Base-by-base conservation (phyloP, 805 yeast species). In the Lachancea dasiensis region DNA sequence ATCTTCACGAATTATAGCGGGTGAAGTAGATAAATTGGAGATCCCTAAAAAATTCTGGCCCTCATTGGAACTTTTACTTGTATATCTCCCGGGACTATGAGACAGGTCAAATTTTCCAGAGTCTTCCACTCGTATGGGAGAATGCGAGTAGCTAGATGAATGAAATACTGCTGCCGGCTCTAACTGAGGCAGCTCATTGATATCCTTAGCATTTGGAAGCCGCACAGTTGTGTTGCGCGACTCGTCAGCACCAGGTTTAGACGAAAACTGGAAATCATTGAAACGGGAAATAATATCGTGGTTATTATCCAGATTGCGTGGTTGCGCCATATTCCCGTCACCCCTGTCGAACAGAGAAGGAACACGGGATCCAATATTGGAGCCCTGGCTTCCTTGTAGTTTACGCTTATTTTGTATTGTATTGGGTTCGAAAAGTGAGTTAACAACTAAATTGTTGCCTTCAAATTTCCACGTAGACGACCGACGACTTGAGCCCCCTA, bases 381-480 rank as follows among this genome's bases (percentile, higher is more conserved):
- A n/a, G 18, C 19, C 14, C n/a, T n/a, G n/a, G n/a, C n/a, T n/a
- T n/a, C n/a, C n/a, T n/a, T n/a, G n/a, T n/a, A n/a, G n/a, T n/a
- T n/a, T n/a, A n/a, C n/a, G n/a, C n/a, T n/a, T n/a, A n/a, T n/a
- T n/a, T n/a, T n/a, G 35, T 19, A 22, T 9, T 10, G 29, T 15
- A 21, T 31, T 34, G 5, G 36, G 10, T 3, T 24, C 34, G 23
- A 42, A 42, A 15, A 42, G 28, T 14, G 45, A 42, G 11, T 38
- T 42, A 3, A 42, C 35, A 17, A 37, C 38, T 6, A 42, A 22
- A 27, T 25, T 31, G 24, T 38, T 40, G 2, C 40, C 45, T 14
- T 38, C 35, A 14, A 42, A n/a, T 23, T 38, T 39, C 45, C 45
- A 42, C 18, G 45, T 34, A 7, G 45, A 38, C 6, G 30, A 23